Conservation (phyloP, 805 yeast species). For the Komagataella phaffii region DNA sequence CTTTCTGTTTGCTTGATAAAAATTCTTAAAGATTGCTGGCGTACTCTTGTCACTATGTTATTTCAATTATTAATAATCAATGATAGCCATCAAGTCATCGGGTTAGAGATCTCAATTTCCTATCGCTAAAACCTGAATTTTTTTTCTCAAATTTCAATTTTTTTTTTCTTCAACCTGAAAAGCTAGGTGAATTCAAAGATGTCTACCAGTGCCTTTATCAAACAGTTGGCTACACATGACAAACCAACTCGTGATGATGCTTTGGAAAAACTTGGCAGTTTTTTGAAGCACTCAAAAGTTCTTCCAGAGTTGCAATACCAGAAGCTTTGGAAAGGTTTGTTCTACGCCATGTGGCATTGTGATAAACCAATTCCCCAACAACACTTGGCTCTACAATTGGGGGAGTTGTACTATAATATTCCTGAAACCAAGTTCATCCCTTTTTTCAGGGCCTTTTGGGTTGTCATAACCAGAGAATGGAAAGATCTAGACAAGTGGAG, state of each 20-base stretch:
- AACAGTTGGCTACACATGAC: constrained; percentile 73
- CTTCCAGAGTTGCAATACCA: constrained; percentile 44
- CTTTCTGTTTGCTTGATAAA: not conserved
- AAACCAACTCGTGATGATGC: constrained; percentile 53
- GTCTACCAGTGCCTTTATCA: constrained; percentile 46
- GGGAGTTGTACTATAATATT: constrained; percentile 29
- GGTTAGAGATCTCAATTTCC: not conserved
- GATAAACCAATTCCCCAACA: constrained; percentile 92
- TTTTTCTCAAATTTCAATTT: too few relatives aligned
- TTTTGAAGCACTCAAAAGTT: constrained; percentile 30
- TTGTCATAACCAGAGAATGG: constrained; percentile 72
- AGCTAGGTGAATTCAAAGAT: constrained; percentile 4
- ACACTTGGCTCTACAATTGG: constrained; percentile 61
- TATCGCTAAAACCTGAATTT: not conserved
- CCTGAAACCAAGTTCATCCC: constrained; percentile 26
- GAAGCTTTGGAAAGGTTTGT: constrained; percentile 94
- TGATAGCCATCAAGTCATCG: not conserved
- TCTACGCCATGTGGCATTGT: constrained; percentile 91
- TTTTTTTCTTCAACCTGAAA: not conserved
- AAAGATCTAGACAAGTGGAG: constrained; percentile 71
- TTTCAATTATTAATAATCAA: too few relatives aligned
- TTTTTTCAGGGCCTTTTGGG: constrained; percentile 74
- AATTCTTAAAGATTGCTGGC: not conserved
- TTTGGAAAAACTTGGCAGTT: constrained; percentile 46
- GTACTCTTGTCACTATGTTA: not conserved